Evolutionary conservation across 176 grass and related monocot species (phyloP).

Genomic region (Raddia guianensis): DNA sequence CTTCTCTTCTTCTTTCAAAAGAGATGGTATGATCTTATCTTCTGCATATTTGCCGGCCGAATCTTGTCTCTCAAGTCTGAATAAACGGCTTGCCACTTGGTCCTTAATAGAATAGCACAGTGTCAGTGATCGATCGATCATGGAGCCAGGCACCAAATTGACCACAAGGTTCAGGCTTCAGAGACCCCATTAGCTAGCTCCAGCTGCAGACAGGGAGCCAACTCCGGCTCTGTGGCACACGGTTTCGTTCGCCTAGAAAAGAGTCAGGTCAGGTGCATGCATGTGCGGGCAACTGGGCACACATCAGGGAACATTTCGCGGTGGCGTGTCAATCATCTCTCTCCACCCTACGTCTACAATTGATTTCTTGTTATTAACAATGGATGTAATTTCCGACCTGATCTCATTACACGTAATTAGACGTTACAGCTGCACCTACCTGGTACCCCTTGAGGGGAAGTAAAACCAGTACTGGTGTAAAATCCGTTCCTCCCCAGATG

Average conservation of each 20-base stretch:
- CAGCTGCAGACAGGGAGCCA: not conserved
- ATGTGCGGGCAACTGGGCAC: not conserved
- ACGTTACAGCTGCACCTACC: too few relatives aligned
- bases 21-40: too few relatives aligned
- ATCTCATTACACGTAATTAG: too few relatives aligned
- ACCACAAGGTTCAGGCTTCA: not conserved
- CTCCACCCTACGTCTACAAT: not conserved
- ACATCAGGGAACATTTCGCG: conserved; percentile 18
- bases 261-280: too few relatives aligned
- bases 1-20: too few relatives aligned
- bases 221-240: not conserved
- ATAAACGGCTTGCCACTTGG: too few relatives aligned
- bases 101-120: too few relatives aligned
- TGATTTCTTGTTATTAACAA: too few relatives aligned
- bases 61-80: too few relatives aligned
- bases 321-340: conserved; percentile 12
- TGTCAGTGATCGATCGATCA: not conserved
- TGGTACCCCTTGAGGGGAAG: too few relatives aligned
- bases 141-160: not conserved
- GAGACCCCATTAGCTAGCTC: not conserved
- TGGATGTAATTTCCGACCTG: too few relatives aligned
- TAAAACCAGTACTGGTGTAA: not conserved
- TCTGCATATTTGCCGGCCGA: too few relatives aligned
- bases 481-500: not conserved
- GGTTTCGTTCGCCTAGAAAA: not conserved